A percentile compares a stretch with the other conserved stretches of the same genome.
phyloP scores from a whole-genome alignment of 1,284 basidiomycete species.

The Macrocystidia cucumis region DNA sequence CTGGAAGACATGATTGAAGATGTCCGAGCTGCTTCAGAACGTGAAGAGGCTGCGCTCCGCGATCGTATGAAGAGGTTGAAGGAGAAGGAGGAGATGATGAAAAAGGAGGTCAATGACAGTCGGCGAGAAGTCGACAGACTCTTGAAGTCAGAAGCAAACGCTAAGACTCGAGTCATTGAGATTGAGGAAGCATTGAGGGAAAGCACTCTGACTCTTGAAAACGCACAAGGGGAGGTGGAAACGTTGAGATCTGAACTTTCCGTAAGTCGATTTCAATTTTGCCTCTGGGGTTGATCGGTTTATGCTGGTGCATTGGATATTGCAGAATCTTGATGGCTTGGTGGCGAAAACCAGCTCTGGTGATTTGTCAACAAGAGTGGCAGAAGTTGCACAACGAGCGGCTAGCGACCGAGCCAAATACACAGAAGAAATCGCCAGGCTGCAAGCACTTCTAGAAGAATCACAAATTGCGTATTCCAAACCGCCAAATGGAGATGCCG shows the following conservation, averaged over 20 bases:
- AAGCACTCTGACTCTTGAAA: slow-evolving; percentile 84
- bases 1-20: slow-evolving; percentile 89
- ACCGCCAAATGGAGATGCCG: neutral
- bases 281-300: neutral
- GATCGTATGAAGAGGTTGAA: slow-evolving; percentile 65
- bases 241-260: slow-evolving; percentile 68
- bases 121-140: slow-evolving; percentile 60
- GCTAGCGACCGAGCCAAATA: slow-evolving; percentile 35
- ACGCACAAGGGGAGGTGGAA: slow-evolving; percentile 90
- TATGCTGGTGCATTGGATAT: no score
- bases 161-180: slow-evolving; percentile 66
- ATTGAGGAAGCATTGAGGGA: slow-evolving; percentile 86
- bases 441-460: slow-evolving; percentile 41
- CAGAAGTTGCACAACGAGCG: slow-evolving; percentile 33
- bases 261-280: slow-evolving; percentile 35
- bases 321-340: slow-evolving; percentile 47
- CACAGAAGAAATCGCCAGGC: slow-evolving; percentile 44
- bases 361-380: slow-evolving; percentile 28
- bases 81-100: slow-evolving; percentile 70
- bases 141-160: slow-evolving; percentile 52
- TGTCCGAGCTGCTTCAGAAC: slow-evolving; percentile 60
- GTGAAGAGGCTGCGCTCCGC: slow-evolving; percentile 61
- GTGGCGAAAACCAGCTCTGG: slow-evolving; percentile 27
- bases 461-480: slow-evolving; percentile 14
- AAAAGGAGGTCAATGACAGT: slow-evolving; percentile 57